Conservation (phyloP, 2,329 filamentous ascomycete species). For the Pseudogymnoascus sp. region DNA sequence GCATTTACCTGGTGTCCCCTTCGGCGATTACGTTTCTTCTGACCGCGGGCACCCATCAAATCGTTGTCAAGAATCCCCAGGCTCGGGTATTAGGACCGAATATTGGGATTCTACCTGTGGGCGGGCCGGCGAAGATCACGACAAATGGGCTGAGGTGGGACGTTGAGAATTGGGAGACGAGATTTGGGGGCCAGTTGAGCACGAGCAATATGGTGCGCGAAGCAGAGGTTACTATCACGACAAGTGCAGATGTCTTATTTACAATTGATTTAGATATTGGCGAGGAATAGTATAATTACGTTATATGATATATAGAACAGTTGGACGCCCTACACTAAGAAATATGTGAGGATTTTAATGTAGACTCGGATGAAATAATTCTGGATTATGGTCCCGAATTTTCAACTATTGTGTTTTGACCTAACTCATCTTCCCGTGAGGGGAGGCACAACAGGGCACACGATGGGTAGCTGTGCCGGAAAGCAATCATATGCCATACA, state of each 20-base stretch:
- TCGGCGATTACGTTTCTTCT: slow-evolving; percentile 77
- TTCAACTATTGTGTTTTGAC: too few relatives aligned
- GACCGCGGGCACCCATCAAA: slow-evolving; percentile 56
- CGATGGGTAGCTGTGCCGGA: background rate
- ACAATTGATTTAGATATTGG: slow-evolving; percentile 48
- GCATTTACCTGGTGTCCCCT: slow-evolving; percentile 72
- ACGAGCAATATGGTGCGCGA: slow-evolving; percentile 72
- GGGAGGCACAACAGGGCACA: background rate
- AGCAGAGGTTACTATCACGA: slow-evolving; percentile 51
- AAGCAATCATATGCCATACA: background rate
- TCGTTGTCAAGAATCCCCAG: slow-evolving; percentile 41
- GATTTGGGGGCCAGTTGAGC: slow-evolving; percentile 64
- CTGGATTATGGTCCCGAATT: background rate
- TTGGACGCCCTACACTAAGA: background rate
- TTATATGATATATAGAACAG: background rate
- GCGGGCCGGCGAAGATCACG: slow-evolving; percentile 67
- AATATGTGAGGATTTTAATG: background rate
- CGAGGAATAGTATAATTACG: background rate
- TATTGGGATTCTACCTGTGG: slow-evolving; percentile 78
- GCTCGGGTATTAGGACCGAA: slow-evolving; percentile 59
- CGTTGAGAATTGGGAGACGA: slow-evolving; percentile 69
- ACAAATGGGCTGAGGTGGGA: slow-evolving; percentile 87
- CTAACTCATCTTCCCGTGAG: background rate
- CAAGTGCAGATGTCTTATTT: slow-evolving; percentile 59
- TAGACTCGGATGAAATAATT: background rate